Evolutionary conservation across 768 basidiomycete genomes (phyloP), one percentile per base, ranked within the genome.

Genomic region (Chlorophyllum brunneum): DNA sequence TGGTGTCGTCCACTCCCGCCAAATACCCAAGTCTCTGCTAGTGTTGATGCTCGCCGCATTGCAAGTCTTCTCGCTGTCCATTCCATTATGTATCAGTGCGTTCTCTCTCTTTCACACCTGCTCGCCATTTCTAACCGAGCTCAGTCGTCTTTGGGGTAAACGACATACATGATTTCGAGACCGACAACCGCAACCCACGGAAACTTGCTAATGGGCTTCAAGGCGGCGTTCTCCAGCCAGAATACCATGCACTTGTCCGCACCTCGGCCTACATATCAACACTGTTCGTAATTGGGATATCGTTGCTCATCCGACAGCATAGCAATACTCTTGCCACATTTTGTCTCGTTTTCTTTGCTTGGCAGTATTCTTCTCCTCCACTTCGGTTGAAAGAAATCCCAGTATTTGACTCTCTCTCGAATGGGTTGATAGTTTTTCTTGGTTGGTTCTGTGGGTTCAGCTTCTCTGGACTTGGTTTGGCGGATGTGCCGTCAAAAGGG

Each of bases 131-230:
- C 40, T 42, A 7, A 29, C 26, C 11, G 3, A 0, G 51, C 45
- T 39, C 11, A 59, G 58, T 59, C n/a, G 36, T 56, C 4, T 59
- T 59, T 34, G 58, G 58, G 15, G 53, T 59, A 3, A 59, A 56
- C 26, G 58, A 59, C 24, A 49, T 59, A 5, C 43, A 56, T n/a
- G 58, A 59, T 24, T 59, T 49, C 27, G 48, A 56, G 31, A 53
- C 52, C 30, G 58, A 59, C 31, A 56, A 27, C n/a, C 58, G 55
- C 5, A 59, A 59, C 16, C 58, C 58, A 34, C 52, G 58, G 4
- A 59, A 59, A 40, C 23, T 56, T 23, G 39, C 34, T 7, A 33
- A 54, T 29, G 52, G 44, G n/a, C 33, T 56, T 15, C 48, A 56
- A 20, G 58, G 58, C 22, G 48, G 52, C 7, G 44, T 59, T 26